These are phyloP conservation scores for Xanthoparmelia taractica DNA, from an alignment of 495 filamentous ascomycete species.

Conservation along the genomic window DNA sequence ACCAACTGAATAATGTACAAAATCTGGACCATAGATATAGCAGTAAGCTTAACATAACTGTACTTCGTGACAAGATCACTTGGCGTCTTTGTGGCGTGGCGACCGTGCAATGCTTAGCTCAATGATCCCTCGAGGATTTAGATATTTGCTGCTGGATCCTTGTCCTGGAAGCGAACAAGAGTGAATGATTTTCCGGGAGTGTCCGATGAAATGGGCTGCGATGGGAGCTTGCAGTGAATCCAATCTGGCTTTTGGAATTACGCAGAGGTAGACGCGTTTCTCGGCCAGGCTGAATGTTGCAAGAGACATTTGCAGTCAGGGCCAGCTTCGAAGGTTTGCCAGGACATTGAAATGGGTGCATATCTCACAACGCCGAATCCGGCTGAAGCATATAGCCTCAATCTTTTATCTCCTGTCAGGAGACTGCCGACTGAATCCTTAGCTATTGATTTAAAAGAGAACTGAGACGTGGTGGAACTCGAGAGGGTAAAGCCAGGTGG, in stretches of 20 bases:
- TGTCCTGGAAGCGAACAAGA: not conserved
- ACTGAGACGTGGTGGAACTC: not conserved
- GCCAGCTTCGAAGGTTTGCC: not conserved
- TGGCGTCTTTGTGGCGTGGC: not conserved
- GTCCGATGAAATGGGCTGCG: not conserved
- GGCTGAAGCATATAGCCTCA: not conserved
- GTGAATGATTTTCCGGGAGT: not conserved
- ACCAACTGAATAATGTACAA: slow-evolving; percentile 36
- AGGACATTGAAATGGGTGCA: not conserved
- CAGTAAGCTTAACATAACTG: slow-evolving; percentile 36
- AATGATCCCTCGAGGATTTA: not conserved
- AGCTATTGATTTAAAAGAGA: not conserved
- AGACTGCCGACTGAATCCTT: not conserved
- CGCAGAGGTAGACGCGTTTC: not conserved
- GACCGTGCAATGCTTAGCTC: not conserved
- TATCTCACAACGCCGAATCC: not conserved
- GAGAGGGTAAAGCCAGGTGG: not conserved
- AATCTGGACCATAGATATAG: slow-evolving; percentile 35
- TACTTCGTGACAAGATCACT: slow-evolving; percentile 27
- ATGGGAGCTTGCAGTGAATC: not conserved
- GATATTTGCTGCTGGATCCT: slow-evolving; percentile 10
- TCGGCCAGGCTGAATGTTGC: not conserved
- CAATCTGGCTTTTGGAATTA: not conserved
- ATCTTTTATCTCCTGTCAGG: not conserved
- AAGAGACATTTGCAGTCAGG: not conserved